phyloP scores from a whole-genome alignment of 805 yeast genomes.

The Saturnispora dispora region DNA sequence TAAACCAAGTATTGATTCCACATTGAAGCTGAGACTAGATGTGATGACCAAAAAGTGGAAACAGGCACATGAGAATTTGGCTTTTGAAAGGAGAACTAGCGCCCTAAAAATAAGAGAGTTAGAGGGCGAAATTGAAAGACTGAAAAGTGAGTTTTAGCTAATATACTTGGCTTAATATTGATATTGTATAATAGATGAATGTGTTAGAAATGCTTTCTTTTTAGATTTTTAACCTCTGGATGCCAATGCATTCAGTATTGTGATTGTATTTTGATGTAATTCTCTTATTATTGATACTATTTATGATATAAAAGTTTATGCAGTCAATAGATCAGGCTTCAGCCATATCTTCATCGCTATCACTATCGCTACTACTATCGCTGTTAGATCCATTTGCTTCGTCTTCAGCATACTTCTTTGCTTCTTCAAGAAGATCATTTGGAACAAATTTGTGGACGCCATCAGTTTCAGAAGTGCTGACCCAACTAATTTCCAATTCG shows the following conservation, averaged over 20 bases:
- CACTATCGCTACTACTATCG: conserved; percentile 30
- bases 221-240: neutral
- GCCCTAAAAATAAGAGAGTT: conserved; percentile 41
- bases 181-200: neutral
- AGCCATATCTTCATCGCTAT: conserved; percentile 29
- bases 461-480: conserved; percentile 60
- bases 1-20: neutral
- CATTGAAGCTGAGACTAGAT: conserved; percentile 37
- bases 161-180: neutral
- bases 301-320: neutral
- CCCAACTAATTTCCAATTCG: conserved; percentile 92
- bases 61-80: conserved; percentile 61
- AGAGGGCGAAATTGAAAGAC: conserved; percentile 43
- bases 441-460: conserved; percentile 80
- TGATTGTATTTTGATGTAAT: neutral
- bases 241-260: neutral
- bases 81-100: conserved; percentile 51
- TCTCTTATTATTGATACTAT: conserved; percentile 1
- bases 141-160: conserved; percentile 14
- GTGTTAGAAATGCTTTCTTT: neutral
- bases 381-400: conserved; percentile 63
- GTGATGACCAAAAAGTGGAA: conserved; percentile 60
- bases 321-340: neutral
- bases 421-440: conserved; percentile 69
- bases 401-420: conserved; percentile 72